Evolutionary conservation across 495 filamentous ascomycete genomes (phyloP).

Genomic region (Penicillium steckii): DNA sequence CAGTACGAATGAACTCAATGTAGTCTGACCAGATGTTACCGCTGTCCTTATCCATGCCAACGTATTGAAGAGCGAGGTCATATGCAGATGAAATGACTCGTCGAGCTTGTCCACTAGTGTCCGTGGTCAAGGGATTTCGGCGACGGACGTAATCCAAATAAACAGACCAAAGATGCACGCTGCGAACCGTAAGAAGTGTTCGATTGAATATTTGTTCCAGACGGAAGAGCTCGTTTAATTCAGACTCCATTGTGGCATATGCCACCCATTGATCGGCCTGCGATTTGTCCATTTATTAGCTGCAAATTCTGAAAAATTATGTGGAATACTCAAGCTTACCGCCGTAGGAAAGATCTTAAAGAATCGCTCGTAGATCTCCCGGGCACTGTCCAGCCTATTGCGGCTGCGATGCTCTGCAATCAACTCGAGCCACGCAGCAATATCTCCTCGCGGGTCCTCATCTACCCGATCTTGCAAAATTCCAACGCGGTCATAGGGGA

Average conservation of each 20-base stretch:
- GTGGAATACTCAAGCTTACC: conserved; percentile 58
- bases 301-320: background rate
- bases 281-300: conserved; percentile 9
- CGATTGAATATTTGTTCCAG: conserved; percentile 80
- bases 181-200: conserved; percentile 68
- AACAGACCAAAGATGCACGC: conserved; percentile 85
- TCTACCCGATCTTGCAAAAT: conserved; percentile 86
- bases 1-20: conserved; percentile 81
- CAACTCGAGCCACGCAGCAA: conserved; percentile 83
- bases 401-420: conserved; percentile 82
- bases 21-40: conserved; percentile 92
- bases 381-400: conserved; percentile 76
- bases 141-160: conserved; percentile 96
- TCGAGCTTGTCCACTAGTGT: conserved; percentile 72
- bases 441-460: conserved; percentile 87
- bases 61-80: conserved; percentile 83
- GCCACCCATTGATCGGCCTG: conserved; percentile 88
- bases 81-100: conserved; percentile 77
- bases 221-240: conserved; percentile 69
- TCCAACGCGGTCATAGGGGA: conserved; percentile 76
- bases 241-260: conserved; percentile 84
- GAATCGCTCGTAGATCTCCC: conserved; percentile 80
- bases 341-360: conserved; percentile 83
- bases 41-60: conserved; percentile 90
- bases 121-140: conserved; percentile 78